Evolutionary conservation across 768 basidiomycete species (phyloP).

Genomic region (Lyophyllum shimeji): DNA sequence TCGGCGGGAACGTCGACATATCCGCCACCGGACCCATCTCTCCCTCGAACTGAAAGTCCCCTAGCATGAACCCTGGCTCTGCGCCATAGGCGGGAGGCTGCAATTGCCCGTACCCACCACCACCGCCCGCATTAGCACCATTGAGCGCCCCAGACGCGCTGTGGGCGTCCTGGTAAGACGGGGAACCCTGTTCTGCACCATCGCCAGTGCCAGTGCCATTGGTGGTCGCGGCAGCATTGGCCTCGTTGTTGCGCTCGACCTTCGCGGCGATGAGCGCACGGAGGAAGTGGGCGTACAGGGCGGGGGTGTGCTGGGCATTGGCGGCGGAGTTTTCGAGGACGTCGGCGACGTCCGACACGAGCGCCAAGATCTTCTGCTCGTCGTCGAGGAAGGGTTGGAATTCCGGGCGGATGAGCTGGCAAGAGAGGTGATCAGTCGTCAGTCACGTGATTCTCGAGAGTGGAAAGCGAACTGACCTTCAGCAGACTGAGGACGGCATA

Average conservation of each 20-base stretch:
- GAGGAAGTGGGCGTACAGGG: slow-evolving; percentile 83
- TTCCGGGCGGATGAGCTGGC: slow-evolving; percentile 78
- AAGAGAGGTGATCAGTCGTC: slow-evolving; percentile 5
- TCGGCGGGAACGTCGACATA: slow-evolving; percentile 85
- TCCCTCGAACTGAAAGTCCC: slow-evolving; percentile 70
- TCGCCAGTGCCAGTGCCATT: not conserved
- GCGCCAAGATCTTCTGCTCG: slow-evolving; percentile 65
- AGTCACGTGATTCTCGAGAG: not conserved
- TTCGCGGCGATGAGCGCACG: slow-evolving; percentile 71
- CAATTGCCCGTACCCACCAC: too few relatives aligned
- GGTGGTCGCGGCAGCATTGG: not conserved
- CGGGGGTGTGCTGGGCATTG: slow-evolving; percentile 83
- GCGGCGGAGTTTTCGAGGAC: slow-evolving; percentile 76
- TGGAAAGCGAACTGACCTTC: slow-evolving; percentile 61
- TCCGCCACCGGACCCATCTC: slow-evolving; percentile 87
- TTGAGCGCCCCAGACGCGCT: too few relatives aligned
- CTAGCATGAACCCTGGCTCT: slow-evolving; percentile 32
- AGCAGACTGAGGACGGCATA: slow-evolving; percentile 91
- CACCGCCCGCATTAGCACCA: too few relatives aligned
- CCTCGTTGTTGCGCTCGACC: slow-evolving; percentile 21
- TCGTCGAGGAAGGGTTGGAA: slow-evolving; percentile 76
- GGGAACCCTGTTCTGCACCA: not conserved
- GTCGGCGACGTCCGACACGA: slow-evolving; percentile 81
- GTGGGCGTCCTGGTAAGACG: not conserved
- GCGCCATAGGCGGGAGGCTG: slow-evolving; percentile 15